phyloP scores from a whole-genome alignment of 805 yeast genomes.

The Candida xiaguanensis region DNA sequence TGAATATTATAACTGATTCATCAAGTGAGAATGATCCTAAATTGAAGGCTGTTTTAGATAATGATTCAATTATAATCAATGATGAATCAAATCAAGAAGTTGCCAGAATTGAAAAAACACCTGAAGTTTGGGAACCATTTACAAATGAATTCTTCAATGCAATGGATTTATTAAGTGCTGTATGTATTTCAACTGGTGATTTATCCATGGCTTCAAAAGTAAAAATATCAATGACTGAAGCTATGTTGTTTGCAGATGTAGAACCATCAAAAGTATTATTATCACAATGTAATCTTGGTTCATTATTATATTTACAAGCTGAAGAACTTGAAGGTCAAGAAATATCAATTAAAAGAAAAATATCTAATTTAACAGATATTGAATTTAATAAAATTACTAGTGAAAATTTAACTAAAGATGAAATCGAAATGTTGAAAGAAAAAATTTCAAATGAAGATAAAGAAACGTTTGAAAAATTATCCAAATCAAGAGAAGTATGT shows the following conservation, averaged over 20 bases:
- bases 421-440: constrained; percentile 2
- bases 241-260: constrained; percentile 72
- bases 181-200: constrained; percentile 68
- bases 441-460: not conserved
- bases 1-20: not conserved
- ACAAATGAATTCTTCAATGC: constrained; percentile 75
- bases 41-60: constrained; percentile 15
- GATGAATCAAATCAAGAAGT: constrained; percentile 13
- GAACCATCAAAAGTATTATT: constrained; percentile 61
- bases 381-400: constrained; percentile 16
- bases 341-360: constrained; percentile 20
- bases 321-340: constrained; percentile 57
- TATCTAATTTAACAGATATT: constrained; percentile 23
- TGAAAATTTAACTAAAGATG: not conserved
- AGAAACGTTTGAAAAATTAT: constrained; percentile 16
- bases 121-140: constrained; percentile 67
- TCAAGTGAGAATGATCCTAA: constrained; percentile 2
- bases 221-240: constrained; percentile 59
- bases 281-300: constrained; percentile 67
- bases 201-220: constrained; percentile 56
- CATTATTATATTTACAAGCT: constrained; percentile 63
- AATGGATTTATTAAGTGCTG: constrained; percentile 70
- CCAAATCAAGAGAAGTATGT: constrained; percentile 20
- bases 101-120: constrained; percentile 28
- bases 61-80: constrained; percentile 14